Percentiles rank a stretch among this genome's conserved stretches.
Conservation (phyloP, 1,284 basidiomycete species). For the Cerrena zonata region DNA sequence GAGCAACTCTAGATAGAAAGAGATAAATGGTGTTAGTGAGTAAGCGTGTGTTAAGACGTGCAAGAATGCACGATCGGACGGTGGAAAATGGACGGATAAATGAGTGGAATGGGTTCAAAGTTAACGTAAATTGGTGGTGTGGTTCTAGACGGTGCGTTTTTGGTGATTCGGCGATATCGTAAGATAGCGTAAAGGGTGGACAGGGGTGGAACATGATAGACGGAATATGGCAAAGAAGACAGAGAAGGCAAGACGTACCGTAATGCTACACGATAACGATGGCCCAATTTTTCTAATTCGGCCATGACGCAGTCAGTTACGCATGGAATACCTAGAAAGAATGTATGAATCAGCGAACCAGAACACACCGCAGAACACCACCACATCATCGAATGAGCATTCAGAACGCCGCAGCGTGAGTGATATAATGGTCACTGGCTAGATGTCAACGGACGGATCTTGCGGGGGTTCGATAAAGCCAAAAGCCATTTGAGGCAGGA, state of each 20-base stretch:
- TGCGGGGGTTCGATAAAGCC: too few relatives aligned
- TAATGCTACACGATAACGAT: slow-evolving; percentile 90
- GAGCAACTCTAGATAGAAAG: slow-evolving; percentile 66
- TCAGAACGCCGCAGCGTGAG: slow-evolving; percentile 8
- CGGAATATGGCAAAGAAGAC: too few relatives aligned
- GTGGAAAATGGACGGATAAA: slow-evolving; percentile 5
- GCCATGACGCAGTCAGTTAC: slow-evolving; percentile 98
- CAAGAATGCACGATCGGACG: background rate
- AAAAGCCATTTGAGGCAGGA: too few relatives aligned
- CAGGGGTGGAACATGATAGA: too few relatives aligned
- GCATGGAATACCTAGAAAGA: slow-evolving; percentile 85
- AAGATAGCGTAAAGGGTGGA: too few relatives aligned
- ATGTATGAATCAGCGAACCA: too few relatives aligned
- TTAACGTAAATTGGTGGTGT: too few relatives aligned
- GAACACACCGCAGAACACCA: background rate
- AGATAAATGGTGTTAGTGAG: slow-evolving; percentile 1
- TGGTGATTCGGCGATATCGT: too few relatives aligned
- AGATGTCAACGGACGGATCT: too few relatives aligned
- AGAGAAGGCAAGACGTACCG: slow-evolving; percentile 46
- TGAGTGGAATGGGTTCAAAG: too few relatives aligned
- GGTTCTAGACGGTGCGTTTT: too few relatives aligned
- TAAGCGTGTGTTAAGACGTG: background rate
- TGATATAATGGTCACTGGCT: background rate
- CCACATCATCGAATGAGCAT: background rate
- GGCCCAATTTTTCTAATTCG: slow-evolving; percentile 95